Base-by-base conservation (phyloP, 2,329 filamentous ascomycete species). In the Thermomyces lanuginosus region DNA sequence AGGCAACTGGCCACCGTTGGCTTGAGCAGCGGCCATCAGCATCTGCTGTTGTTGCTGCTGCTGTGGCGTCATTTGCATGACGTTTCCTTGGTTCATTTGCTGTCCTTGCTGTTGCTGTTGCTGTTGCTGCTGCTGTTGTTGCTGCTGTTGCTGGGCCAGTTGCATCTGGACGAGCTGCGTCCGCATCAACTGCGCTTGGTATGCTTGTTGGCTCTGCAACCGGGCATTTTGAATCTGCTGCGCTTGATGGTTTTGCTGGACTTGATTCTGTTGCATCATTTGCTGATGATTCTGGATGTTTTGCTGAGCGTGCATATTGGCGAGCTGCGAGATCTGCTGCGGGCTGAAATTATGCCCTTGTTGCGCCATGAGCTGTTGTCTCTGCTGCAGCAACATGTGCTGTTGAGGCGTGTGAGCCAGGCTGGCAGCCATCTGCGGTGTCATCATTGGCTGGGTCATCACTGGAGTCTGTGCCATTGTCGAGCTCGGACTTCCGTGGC, bases 301-400 rank as follows among this genome's bases (percentile, higher is more conserved):
- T 27, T 62, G 59, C 31, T 59, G 58, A 14, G 55, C 55, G 22
- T 58, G 57, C 33, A 57, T 33, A n/a, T n/a, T n/a, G n/a, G n/a
- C n/a, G n/a, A n/a, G 19, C 21, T 56, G 53, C 19, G 51, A 49
- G 29, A 55, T 37, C 24, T 55, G 49, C 31, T 58, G 54, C 4
- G 53, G 53, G 4, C 49, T 55, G 28, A 56, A 49, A 27, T 53
- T 36, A 36, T 51, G 44, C 24, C 51, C 43, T 36, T 58, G 49
- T 13, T 46, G 37, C 14, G 51, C 45, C 20, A 53, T 39, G 29
- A 52, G 38, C 33, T 59, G 55, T 29, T 50, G 49, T 34, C 46
- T 42, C 26, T 53, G 46, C 21, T 52, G 54, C 21, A 49, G 30
- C 28, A 53, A 26, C 28, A 51, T 38, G 22, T 54, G 48, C 24